Conservation (phyloP, 2,329 filamentous ascomycete genomes). For the Mycosphaerelloides madeirae region DNA sequence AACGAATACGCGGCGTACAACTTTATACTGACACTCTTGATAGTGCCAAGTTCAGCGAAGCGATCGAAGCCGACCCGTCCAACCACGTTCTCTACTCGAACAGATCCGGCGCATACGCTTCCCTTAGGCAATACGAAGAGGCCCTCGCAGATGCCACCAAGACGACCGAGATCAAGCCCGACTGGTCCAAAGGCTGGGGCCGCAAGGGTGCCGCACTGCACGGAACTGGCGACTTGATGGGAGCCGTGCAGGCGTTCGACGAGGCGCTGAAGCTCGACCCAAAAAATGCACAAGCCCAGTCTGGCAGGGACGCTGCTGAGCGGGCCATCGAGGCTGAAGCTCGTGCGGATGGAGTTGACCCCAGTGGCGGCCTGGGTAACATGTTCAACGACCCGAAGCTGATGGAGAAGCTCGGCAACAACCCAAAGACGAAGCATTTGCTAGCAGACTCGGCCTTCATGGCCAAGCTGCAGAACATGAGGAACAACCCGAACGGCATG, state of each 20-base stretch:
- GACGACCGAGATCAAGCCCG: constrained; percentile 89
- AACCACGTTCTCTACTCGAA: constrained; percentile 99
- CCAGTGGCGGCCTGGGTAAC: constrained; percentile 70
- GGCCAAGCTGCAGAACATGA: constrained; percentile 76
- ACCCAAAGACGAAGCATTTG: constrained; percentile 83
- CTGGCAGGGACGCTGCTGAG: constrained; percentile 76
- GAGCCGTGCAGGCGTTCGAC: constrained; percentile 84
- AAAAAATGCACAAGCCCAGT: constrained; percentile 87
- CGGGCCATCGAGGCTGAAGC: constrained; percentile 80
- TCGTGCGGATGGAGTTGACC: constrained; percentile 59
- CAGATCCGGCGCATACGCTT: constrained; percentile 80
- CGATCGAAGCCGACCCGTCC: constrained; percentile 76
- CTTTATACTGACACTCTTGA: constrained; percentile 7
- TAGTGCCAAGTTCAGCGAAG: constrained; percentile 90
- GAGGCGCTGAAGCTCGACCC: constrained; percentile 91
- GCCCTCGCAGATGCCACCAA: constrained; percentile 88
- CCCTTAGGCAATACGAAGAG: constrained; percentile 79
- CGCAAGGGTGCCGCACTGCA: constrained; percentile 89
- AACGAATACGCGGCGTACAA: too few species aligned
- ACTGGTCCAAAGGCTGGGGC: constrained; percentile 96
- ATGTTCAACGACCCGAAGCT: constrained; percentile 95
- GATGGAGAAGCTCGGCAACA: constrained; percentile 81
- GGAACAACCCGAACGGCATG: constrained; percentile 73
- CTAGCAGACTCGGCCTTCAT: constrained; percentile 85
- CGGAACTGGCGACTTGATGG: constrained; percentile 78